Evolutionary conservation across 148 eudicot species (phyloP).

Genomic region (Rhododendron simsii): DNA sequence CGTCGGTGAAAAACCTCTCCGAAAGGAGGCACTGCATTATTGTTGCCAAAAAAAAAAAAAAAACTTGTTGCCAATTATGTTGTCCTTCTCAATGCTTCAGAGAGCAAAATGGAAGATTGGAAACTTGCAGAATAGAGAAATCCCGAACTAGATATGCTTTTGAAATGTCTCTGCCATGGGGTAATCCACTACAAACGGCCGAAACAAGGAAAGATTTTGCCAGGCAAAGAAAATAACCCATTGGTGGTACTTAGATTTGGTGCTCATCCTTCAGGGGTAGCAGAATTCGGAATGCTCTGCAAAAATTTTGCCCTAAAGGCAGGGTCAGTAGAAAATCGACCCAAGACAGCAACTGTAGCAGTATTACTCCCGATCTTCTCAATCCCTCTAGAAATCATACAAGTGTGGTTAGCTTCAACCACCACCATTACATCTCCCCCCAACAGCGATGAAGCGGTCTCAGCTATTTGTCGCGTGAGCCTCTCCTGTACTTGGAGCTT

Average conservation of each 20-base stretch:
- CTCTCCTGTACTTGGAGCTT: slow-evolving; percentile 98
- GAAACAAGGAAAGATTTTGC: not conserved
- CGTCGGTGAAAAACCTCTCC: not conserved
- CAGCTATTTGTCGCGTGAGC: slow-evolving; percentile 86
- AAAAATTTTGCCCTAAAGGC: slow-evolving; percentile 56
- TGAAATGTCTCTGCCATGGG: not conserved
- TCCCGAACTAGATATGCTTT: not conserved
- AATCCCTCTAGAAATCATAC: slow-evolving; percentile 93
- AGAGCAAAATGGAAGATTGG: not conserved
- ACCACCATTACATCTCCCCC: slow-evolving; percentile 87
- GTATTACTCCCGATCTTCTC: slow-evolving; percentile 90
- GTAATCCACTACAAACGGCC: not conserved
- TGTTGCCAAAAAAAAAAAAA: not conserved
- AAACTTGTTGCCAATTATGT: not conserved
- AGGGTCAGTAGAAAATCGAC: slow-evolving; percentile 76
- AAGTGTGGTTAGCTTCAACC: slow-evolving; percentile 85
- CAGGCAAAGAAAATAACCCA: not conserved
- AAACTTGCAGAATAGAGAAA: not conserved
- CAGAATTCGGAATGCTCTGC: slow-evolving; percentile 48
- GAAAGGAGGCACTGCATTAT: not conserved
- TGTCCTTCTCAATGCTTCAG: not conserved
- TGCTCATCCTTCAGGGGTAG: slow-evolving; percentile 18
- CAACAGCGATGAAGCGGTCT: slow-evolving; percentile 58
- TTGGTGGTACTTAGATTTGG: not conserved
- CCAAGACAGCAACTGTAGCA: slow-evolving; percentile 80